Percentiles rank a stretch among this genome's conserved stretches.
phyloP scores from a whole-genome alignment of 1,139 yeast species.

The Suhomyces terraborum region DNA sequence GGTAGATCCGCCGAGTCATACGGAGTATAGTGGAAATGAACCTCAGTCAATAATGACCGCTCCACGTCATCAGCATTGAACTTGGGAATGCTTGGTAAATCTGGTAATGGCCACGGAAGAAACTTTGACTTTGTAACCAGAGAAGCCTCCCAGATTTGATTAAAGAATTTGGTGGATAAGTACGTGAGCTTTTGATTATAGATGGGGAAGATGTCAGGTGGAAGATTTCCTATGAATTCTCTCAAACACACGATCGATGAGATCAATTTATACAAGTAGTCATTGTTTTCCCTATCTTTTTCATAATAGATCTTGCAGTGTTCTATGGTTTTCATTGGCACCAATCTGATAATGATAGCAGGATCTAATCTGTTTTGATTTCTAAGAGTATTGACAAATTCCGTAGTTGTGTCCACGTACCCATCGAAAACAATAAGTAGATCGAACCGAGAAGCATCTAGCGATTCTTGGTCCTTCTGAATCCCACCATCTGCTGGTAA shows the following conservation, averaged over 20 bases:
- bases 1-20: conserved; percentile 46
- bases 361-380: conserved; percentile 34
- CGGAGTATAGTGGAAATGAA: conserved; percentile 60
- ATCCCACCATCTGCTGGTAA: conserved; percentile 47
- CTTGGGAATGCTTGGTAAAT: conserved; percentile 60
- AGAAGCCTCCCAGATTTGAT: conserved; percentile 34
- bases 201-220: conserved; percentile 77
- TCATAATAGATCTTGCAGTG: conserved; percentile 55
- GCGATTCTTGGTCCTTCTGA: conserved; percentile 29
- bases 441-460: conserved; percentile 48
- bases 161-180: conserved; percentile 60
- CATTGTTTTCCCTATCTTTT: conserved; percentile 30
- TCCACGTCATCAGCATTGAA: conserved; percentile 77
- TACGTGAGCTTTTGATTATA: conserved; percentile 68
- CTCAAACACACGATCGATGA: conserved; percentile 84
- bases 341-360: conserved; percentile 66
- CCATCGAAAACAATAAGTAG: conserved; percentile 72
- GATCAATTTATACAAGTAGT: conserved; percentile 64
- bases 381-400: conserved; percentile 33
- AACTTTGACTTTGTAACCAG: conserved; percentile 15
- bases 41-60: conserved; percentile 75
- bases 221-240: conserved; percentile 80
- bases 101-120: conserved; percentile 79
- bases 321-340: conserved; percentile 80
- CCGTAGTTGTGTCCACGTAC: conserved; percentile 50